Evolutionary conservation across 75 land plant genomes (phyloP).

Genomic region (Pinus albicaulis): DNA sequence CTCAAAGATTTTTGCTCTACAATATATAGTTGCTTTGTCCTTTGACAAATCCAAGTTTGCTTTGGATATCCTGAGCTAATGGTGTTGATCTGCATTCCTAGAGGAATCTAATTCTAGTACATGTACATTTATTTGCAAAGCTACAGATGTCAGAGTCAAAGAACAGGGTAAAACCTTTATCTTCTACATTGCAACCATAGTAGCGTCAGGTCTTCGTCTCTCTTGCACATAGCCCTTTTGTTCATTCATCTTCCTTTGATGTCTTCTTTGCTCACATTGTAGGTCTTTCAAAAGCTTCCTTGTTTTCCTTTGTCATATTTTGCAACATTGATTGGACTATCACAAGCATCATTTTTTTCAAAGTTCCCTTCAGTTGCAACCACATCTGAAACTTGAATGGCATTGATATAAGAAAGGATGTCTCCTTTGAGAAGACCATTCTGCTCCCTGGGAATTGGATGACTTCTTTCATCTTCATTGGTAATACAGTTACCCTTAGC

Average conservation of each 20-base stretch:
- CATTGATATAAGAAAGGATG: neutral
- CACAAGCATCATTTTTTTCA: neutral
- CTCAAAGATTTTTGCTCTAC: no score
- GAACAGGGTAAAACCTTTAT: neutral
- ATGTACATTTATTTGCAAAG: neutral
- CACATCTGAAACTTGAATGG: neutral
- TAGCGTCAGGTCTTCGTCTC: neutral
- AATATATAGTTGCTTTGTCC: no score
- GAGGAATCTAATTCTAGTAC: neutral
- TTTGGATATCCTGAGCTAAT: neutral
- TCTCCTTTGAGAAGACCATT: neutral
- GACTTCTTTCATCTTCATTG: neutral
- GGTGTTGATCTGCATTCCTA: neutral
- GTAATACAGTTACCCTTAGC: neutral
- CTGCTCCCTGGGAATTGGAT: neutral
- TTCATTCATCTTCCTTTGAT: neutral
- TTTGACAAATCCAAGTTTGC: neutral
- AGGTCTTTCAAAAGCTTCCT: neutral
- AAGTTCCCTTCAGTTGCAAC: neutral
- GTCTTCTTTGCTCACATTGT: neutral
- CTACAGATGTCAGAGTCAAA: neutral
- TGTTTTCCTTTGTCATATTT: neutral
- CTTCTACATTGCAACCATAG: neutral
- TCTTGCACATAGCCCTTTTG: neutral
- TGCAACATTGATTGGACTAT: neutral